Conservation (phyloP, 331 rosid species). For the Quercus lobata region DNA sequence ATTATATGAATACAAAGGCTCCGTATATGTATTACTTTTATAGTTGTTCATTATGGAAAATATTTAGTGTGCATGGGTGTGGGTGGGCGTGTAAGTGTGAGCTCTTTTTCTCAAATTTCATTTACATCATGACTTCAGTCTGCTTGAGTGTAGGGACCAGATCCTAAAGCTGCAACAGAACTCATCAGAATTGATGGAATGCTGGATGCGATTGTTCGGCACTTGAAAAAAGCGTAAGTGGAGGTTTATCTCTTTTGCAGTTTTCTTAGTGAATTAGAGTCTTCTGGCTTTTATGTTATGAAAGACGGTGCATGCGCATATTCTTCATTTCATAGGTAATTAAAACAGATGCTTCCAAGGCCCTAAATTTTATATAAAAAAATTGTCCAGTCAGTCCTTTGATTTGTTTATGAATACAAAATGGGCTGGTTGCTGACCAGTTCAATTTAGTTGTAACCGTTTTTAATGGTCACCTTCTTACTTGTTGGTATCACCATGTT, state of each 20-base stretch:
- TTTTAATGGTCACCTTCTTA: neutral
- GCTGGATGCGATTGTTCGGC: constrained; percentile 78
- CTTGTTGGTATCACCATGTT: neutral
- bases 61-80: constrained; percentile 6
- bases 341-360: neutral
- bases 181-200: constrained; percentile 82
- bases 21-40: neutral
- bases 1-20: neutral
- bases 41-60: constrained; percentile 6
- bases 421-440: neutral
- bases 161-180: constrained; percentile 75
- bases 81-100: neutral
- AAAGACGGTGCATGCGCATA: neutral
- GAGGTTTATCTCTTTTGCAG: constrained; percentile 1
- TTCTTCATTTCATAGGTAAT: neutral
- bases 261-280: constrained; percentile 9
- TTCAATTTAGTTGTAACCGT: neutral
- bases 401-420: neutral
- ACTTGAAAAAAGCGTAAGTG: constrained; percentile 84
- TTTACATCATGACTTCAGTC: constrained; percentile 16
- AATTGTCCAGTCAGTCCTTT: neutral
- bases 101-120: constrained; percentile 13
- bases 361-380: neutral
- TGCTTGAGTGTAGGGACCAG: constrained; percentile 71
- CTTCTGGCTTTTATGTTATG: constrained; percentile 1